Conservation (phyloP, 108 stramenopile species). For the Craspedostauros australis region DNA sequence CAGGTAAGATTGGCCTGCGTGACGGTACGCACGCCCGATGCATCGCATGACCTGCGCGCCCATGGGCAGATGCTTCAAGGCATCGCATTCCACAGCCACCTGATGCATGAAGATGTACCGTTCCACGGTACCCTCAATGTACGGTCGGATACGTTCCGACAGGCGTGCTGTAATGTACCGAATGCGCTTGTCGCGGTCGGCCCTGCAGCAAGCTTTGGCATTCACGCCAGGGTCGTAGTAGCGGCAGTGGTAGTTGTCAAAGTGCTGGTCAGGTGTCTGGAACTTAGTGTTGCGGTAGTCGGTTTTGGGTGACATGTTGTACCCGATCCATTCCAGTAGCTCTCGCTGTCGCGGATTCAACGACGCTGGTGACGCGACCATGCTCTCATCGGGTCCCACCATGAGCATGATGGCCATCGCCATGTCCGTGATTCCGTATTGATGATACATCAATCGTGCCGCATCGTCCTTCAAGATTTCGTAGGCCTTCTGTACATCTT, state of each 20-base stretch:
- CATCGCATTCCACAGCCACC: constrained; percentile 42
- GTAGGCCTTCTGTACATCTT: constrained; percentile 52
- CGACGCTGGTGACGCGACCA: no score
- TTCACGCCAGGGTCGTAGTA: background rate
- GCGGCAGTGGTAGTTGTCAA: background rate
- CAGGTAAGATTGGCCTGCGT: constrained; percentile 42
- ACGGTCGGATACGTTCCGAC: constrained; percentile 62
- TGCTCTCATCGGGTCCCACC: no score
- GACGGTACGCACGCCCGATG: constrained; percentile 68
- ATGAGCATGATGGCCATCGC: constrained; percentile 45
- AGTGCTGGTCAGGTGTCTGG: background rate
- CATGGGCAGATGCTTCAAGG: constrained; percentile 49
- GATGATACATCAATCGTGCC: constrained; percentile 73
- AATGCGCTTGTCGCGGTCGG: constrained; percentile 27
- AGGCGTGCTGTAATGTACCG: constrained; percentile 39
- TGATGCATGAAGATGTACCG: constrained; percentile 29
- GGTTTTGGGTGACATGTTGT: background rate
- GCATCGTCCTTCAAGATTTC: constrained; percentile 65
- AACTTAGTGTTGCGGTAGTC: background rate
- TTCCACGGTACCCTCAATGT: constrained; percentile 59
- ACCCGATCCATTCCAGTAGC: constrained; percentile 37
- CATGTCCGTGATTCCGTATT: constrained; percentile 53
- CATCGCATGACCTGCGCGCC: constrained; percentile 78
- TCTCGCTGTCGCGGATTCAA: constrained; percentile 10
- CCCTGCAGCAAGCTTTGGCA: background rate